Conservation (phyloP, 2,329 filamentous ascomycete genomes). For the Aspergillus hortae region DNA sequence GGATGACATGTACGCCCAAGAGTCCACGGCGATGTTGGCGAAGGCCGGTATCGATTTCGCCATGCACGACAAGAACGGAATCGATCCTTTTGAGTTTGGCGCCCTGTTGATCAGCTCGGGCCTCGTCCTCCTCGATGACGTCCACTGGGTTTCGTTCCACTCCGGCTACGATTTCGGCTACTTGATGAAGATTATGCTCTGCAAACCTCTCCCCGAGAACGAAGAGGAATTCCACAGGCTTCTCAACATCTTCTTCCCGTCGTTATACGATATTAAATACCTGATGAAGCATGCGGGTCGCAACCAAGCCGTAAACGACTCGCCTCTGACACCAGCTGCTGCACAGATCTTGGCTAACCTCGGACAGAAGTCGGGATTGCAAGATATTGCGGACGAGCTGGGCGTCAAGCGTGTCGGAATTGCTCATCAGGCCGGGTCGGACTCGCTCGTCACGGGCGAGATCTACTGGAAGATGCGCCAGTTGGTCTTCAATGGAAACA, state of each 20-base stretch:
- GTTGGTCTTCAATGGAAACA: conserved; percentile 78
- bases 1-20: conserved; percentile 96
- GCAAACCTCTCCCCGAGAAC: conserved; percentile 77
- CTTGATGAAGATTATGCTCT: conserved; percentile 86
- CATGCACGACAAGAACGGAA: conserved; percentile 79
- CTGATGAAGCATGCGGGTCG: conserved; percentile 85
- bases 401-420: conserved; percentile 84
- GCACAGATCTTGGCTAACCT: conserved; percentile 77
- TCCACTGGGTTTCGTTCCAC: conserved; percentile 97
- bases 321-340: conserved; percentile 61
- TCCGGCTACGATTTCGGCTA: conserved; percentile 98
- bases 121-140: conserved; percentile 78
- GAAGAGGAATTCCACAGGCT: conserved; percentile 85
- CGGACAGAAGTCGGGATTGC: conserved; percentile 85
- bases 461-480: conserved; percentile 93
- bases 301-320: conserved; percentile 62
- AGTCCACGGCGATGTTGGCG: conserved; percentile 86
- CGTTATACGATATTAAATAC: conserved; percentile 94
- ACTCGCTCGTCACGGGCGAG: conserved; percentile 86
- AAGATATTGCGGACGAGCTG: conserved; percentile 89
- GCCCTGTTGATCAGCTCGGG: conserved; percentile 88
- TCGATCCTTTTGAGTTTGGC: conserved; percentile 85
- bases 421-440: conserved; percentile 89
- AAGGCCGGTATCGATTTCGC: conserved; percentile 91
- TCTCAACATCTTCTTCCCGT: conserved; percentile 90